Conservation (phyloP, 306 rosid species). For the Prunus davidiana region DNA sequence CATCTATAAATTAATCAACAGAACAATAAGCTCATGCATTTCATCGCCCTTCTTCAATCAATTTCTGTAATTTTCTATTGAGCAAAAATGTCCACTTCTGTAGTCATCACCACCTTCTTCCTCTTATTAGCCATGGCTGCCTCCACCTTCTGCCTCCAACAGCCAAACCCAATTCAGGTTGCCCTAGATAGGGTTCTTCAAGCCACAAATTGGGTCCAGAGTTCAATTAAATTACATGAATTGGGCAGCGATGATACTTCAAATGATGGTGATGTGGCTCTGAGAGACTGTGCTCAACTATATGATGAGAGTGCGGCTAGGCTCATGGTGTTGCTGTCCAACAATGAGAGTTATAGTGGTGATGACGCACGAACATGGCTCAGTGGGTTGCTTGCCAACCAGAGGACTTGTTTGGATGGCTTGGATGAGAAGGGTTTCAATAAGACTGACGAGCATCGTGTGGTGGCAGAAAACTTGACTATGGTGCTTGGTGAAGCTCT, state of each 20-base stretch:
- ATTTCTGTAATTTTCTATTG: background rate
- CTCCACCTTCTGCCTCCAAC: conserved; percentile 27
- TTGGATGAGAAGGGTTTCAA: conserved; percentile 39
- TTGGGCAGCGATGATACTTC: background rate
- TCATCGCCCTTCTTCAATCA: background rate
- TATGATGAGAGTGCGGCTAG: conserved; percentile 53
- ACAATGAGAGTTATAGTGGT: conserved; percentile 10
- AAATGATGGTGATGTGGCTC: conserved; percentile 16
- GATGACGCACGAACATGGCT: conserved; percentile 54
- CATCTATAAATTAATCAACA: conserved; percentile 39
- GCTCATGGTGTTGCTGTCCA: conserved; percentile 31
- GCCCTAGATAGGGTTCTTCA: conserved; percentile 11
- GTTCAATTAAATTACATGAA: conserved; percentile 13
- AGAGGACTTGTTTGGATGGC: conserved; percentile 52
- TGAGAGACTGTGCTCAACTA: conserved; percentile 54
- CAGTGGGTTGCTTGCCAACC: conserved; percentile 51
- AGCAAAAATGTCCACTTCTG: conserved; percentile 35
- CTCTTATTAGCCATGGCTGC: conserved; percentile 21
- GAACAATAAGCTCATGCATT: conserved; percentile 26
- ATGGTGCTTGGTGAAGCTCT: conserved; percentile 43
- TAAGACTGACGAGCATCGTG: background rate
- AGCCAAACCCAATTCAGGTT: conserved; percentile 26
- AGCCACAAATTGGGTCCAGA: conserved; percentile 36
- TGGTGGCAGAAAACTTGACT: conserved; percentile 38
- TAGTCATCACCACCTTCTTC: conserved; percentile 16